Conservation (phyloP, 768 basidiomycete genomes). For the Inosperma sp. region DNA sequence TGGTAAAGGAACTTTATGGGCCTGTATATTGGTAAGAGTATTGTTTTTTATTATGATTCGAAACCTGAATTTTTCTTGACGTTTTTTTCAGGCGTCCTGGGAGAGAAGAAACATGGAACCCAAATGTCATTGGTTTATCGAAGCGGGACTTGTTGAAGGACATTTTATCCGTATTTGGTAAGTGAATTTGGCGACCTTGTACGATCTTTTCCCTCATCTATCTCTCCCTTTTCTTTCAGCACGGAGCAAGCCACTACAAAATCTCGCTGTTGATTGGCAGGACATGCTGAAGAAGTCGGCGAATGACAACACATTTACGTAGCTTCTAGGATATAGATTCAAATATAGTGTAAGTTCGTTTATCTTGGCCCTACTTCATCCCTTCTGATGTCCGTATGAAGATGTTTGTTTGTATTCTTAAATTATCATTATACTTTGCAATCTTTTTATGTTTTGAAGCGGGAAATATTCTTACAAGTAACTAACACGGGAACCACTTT, state of each 20-base stretch:
- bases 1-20: slow-evolving; percentile 86
- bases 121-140: slow-evolving; percentile 61
- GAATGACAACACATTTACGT: slow-evolving; percentile 34
- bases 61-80: too few species aligned
- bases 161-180: slow-evolving; percentile 75
- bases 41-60: slow-evolving; percentile 7
- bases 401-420: too few species aligned
- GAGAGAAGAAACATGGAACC: slow-evolving; percentile 60
- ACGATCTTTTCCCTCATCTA: neutral
- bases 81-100: slow-evolving; percentile 55
- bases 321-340: too few species aligned
- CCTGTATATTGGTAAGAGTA: slow-evolving; percentile 78
- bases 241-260: slow-evolving; percentile 67
- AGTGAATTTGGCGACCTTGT: slow-evolving; percentile 22
- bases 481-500: too few species aligned
- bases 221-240: slow-evolving; percentile 36
- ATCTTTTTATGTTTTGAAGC: too few species aligned
- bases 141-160: slow-evolving; percentile 85
- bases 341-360: slow-evolving; percentile 1
- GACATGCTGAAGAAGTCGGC: slow-evolving; percentile 65
- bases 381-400: neutral
- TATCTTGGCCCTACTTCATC: neutral
- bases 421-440: too few species aligned
- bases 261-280: slow-evolving; percentile 79
- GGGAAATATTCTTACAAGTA: too few species aligned